phyloP scores from a whole-genome alignment of 2,329 filamentous ascomycete species.

The Aspergillus tubingensis region DNA sequence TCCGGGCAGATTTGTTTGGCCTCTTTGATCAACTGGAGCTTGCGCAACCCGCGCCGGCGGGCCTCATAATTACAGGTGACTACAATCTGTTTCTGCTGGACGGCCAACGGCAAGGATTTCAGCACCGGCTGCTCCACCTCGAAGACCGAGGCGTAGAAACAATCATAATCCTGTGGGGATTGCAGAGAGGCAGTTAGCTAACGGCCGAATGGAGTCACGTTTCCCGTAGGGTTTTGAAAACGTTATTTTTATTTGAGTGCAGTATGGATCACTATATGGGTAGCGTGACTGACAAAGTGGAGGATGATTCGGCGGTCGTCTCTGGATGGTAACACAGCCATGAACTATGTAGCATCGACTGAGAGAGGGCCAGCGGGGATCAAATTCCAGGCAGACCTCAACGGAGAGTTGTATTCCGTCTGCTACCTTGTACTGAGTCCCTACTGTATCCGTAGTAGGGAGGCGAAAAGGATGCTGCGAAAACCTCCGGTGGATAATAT shows the following conservation, averaged over 20 bases:
- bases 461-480: neutral
- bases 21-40: slow-evolving; percentile 82
- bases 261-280: no score
- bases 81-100: slow-evolving; percentile 90
- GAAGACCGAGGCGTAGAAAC: slow-evolving; percentile 91
- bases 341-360: slow-evolving; percentile 7
- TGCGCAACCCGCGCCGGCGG: slow-evolving; percentile 64
- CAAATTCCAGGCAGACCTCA: neutral
- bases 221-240: neutral
- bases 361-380: neutral
- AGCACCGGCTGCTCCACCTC: slow-evolving; percentile 77
- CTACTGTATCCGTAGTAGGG: neutral
- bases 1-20: slow-evolving; percentile 80
- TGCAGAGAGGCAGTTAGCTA: neutral
- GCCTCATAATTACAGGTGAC: slow-evolving; percentile 95
- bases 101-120: slow-evolving; percentile 72
- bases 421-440: neutral
- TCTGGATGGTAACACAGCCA: slow-evolving; percentile 34
- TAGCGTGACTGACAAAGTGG: slow-evolving; percentile 67
- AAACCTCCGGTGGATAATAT: no score
- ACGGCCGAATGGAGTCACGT: neutral
- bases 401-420: no score
- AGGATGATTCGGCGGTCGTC: slow-evolving; percentile 71
- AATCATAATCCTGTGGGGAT: slow-evolving; percentile 54
- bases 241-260: neutral